Base-by-base conservation (phyloP, 192 early-diverging fungal genomes). In the Mortierella claussenii region DNA sequence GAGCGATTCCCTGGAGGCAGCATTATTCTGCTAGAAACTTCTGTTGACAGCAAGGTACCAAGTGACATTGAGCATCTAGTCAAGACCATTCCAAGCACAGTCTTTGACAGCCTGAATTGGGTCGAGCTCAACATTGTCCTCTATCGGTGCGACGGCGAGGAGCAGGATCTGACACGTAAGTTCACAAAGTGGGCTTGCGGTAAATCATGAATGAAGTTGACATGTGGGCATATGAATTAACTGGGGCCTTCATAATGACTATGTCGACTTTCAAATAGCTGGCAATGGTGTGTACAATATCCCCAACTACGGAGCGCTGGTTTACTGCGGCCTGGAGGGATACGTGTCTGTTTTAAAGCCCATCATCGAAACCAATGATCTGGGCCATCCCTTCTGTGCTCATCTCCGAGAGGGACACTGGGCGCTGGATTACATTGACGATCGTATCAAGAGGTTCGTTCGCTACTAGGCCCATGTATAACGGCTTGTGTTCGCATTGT, bases 281-380 rank as follows among this genome's bases (percentile, higher is more conserved):
- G 93, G 89, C 31, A 88, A 96, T 63, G 91, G 91, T 20, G 86
- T 79, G 9, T 99, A 99, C 69, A 86, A 97, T 47, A 88, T 99
- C 42, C 97, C 98, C 2, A 89, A 87, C n/a, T 83, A 89, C 68
- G 98, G 97, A 0, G 45, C 74, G 13, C 74, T 98, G 10, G 80
- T 92, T 0, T 99, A 97, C 70, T 93, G 92, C 70, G 98, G 98
- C 6, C 65, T 99, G 20, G 93, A 98, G 82, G 98, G 98, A 1
- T 95, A 95, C 65, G 88, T 94, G 60, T 91, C 95, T 23, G 89
- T 91, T 4, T 83, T 97, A 15, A 80, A 83, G n/a, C 84, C 88
- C 3, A 91, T 96, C 18, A 92, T 95, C 26, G 85, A 88, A 10
- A 84, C 85, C 50, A 99, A 97, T 65, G 92, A 99, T 70, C 79